Conservation (phyloP, 2,329 filamentous ascomycete genomes). For the Botrytis fabae region DNA sequence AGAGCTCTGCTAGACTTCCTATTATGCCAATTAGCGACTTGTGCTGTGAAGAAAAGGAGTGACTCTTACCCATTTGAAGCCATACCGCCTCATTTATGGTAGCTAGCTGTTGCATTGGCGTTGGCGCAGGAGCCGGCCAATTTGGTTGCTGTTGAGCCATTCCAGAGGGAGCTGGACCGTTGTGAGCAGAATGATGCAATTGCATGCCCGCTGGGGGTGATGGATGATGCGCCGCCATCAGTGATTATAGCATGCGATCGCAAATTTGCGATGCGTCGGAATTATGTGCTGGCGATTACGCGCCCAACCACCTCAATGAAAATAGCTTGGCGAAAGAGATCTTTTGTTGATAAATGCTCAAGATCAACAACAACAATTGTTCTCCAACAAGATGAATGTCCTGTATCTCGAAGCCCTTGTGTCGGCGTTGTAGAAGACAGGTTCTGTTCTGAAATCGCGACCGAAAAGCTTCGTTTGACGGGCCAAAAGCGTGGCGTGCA, state of each 20-base stretch:
- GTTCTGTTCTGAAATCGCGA: neutral
- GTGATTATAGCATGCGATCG: conserved; percentile 16
- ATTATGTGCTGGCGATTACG: conserved; percentile 23
- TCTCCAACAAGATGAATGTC: neutral
- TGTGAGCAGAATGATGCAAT: conserved; percentile 37
- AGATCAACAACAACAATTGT: conserved; percentile 15
- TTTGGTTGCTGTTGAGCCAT: conserved; percentile 34
- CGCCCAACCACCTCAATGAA: conserved; percentile 18
- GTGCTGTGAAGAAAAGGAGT: neutral
- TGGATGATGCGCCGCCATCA: conserved; percentile 41
- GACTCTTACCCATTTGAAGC: conserved; percentile 80
- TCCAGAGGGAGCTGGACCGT: conserved; percentile 38
- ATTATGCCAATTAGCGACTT: conserved; percentile 39
- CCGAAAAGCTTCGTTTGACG: conserved; percentile 15
- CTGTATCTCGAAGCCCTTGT: neutral
- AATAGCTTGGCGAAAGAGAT: conserved; percentile 11
- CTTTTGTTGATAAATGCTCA: neutral
- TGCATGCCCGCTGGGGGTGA: conserved; percentile 58
- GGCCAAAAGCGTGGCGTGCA: neutral
- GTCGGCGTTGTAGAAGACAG: neutral
- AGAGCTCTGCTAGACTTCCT: conserved; percentile 84
- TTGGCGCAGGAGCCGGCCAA: conserved; percentile 43
- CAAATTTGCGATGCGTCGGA: neutral
- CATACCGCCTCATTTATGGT: conserved; percentile 84
- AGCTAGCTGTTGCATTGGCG: conserved; percentile 66